Evolutionary conservation across 1,284 basidiomycete species (phyloP).

Genomic region (Ustilago tritici): DNA sequence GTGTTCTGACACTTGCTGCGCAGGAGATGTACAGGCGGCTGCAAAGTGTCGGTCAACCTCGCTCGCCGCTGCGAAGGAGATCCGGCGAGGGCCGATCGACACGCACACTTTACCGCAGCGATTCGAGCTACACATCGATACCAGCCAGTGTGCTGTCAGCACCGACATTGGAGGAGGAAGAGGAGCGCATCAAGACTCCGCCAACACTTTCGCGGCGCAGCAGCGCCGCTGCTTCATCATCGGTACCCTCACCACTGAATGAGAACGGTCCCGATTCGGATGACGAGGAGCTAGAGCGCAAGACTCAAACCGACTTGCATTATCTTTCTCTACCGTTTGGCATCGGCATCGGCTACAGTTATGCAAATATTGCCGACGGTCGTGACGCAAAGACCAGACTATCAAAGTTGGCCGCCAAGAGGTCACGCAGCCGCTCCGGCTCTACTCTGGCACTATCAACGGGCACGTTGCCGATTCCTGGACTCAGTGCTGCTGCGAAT

Average conservation of each 20-base stretch:
- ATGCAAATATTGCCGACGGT: constrained; percentile 34
- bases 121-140: constrained; percentile 24
- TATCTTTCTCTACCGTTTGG: constrained; percentile 49
- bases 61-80: constrained; percentile 38
- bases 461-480: constrained; percentile 32
- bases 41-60: constrained; percentile 18
- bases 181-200: constrained; percentile 46
- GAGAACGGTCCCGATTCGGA: constrained; percentile 29
- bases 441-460: constrained; percentile 32
- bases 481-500: constrained; percentile 11
- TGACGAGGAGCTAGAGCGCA: constrained; percentile 32
- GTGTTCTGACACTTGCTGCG: constrained; percentile 34
- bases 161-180: constrained; percentile 46
- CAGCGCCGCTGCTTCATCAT: constrained; percentile 34
- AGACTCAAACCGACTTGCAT: constrained; percentile 31
- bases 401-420: constrained; percentile 21
- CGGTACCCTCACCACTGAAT: constrained; percentile 19
- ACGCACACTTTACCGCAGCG: constrained; percentile 26
- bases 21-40: constrained; percentile 37
- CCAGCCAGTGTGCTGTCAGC: constrained; percentile 11
- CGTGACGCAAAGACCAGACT: constrained; percentile 29
- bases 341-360: constrained; percentile 51
- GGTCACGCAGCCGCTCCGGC: constrained; percentile 10
- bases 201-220: constrained; percentile 41
- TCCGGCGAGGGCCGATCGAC: constrained; percentile 28